Conservation (phyloP, 768 basidiomycete species). For the Lactarius akahatsu region DNA sequence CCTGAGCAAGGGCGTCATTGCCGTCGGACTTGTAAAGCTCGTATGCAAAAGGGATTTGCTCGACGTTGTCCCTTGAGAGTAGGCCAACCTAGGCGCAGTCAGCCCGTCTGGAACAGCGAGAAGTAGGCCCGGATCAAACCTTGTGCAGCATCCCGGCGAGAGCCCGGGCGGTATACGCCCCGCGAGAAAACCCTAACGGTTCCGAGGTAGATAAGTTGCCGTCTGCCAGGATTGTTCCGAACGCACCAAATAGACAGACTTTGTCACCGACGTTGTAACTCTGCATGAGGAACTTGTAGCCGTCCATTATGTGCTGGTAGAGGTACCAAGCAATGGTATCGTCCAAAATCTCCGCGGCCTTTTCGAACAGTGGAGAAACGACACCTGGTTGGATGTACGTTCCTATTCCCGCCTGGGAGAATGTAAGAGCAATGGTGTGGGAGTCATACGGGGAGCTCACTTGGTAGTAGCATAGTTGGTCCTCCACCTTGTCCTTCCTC, state of each 20-base stretch:
- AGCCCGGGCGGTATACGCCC: slow-evolving; percentile 65
- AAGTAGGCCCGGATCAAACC: slow-evolving; percentile 20
- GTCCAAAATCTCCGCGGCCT: slow-evolving; percentile 62
- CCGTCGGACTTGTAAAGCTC: slow-evolving; percentile 62
- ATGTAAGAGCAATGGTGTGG: background rate
- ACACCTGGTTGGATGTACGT: slow-evolving; percentile 60
- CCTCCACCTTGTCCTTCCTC: slow-evolving; percentile 38
- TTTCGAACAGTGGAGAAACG: slow-evolving; percentile 59
- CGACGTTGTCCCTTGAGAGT: slow-evolving; percentile 61
- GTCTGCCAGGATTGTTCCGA: slow-evolving; percentile 12
- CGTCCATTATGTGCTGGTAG: slow-evolving; percentile 67
- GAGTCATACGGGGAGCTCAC: slow-evolving; percentile 35
- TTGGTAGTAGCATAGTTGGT: slow-evolving; percentile 63
- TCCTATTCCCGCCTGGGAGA: slow-evolving; percentile 45
- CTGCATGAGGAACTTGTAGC: slow-evolving; percentile 78
- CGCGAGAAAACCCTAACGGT: slow-evolving; percentile 70
- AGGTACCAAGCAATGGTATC: slow-evolving; percentile 76
- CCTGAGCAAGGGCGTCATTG: slow-evolving; percentile 48
- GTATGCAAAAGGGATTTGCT: slow-evolving; percentile 75
- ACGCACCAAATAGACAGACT: slow-evolving; percentile 67
- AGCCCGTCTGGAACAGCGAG: background rate
- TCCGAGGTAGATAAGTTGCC: background rate
- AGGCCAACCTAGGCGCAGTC: slow-evolving; percentile 60
- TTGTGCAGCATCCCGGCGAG: slow-evolving; percentile 77
- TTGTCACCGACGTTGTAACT: slow-evolving; percentile 70